Base-by-base conservation (phyloP, 768 basidiomycete genomes). In the Mycena filopes region DNA sequence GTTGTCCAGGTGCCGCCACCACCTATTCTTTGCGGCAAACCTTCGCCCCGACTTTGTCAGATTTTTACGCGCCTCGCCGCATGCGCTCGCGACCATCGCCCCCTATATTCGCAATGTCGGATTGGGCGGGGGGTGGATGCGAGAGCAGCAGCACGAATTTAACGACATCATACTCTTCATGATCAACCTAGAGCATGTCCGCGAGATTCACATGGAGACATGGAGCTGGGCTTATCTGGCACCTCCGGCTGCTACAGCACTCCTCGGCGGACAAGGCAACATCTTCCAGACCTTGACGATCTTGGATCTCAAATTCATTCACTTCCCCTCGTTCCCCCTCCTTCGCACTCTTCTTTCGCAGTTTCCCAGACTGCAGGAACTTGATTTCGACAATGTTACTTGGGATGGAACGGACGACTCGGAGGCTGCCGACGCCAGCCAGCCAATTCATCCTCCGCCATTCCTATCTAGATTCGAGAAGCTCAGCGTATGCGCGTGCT, bases 351-450 rank as follows among this genome's bases (percentile, higher is more conserved):
- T 78, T 73, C 26, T 83, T 77, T 61, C 81, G 83, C 23, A 82
- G 86, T 80, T 94, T 38, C 73, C 78, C 38, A 77, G 87, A 25
- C 80, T 88, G 4, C 80, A 78, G 55, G 82, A 84, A 47, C 69
- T 80, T 31, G 64, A 63, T n/a, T 68, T 80, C 47, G 86, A 87
- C 45, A 83, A 83, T 36, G 83, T 85, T 55, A 82, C 80, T 15
- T 84, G 83, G 76, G 77, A 81, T 46, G 75, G 78, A 46, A 86
- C 81, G 55, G 79, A 78, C 51, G 80, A 80, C 54, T n/a, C n/a
- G n/a, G n/a, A n/a, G n/a, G n/a, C n/a, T n/a, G 76, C 55, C 16
- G 55, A 51, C 40, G 81, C 68, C 74, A 60, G 73, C 54, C 70
- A 75, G 76, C 45, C 74, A 80, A 72, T 71, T 69, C 60, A 76